Conservation (phyloP, 2,329 filamentous ascomycete species). For the Alternaria arbusti region DNA sequence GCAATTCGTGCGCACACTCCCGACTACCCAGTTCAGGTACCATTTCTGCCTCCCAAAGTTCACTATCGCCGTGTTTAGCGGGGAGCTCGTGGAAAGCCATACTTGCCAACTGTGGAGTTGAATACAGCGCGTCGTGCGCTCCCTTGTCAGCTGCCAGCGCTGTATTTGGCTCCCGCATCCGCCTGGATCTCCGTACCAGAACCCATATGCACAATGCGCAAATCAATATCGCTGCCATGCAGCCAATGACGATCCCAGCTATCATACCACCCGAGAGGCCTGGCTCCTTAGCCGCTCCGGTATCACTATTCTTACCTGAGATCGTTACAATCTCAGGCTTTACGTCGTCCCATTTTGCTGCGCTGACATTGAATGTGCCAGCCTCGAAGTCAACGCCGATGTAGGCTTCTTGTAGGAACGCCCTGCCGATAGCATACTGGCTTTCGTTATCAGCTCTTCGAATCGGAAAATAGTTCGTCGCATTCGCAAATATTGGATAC, state of each 20-base stretch:
- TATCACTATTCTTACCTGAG: too few species aligned
- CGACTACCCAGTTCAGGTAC: neutral
- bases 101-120: neutral
- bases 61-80: neutral
- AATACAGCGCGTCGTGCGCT: neutral
- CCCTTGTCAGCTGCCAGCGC: neutral
- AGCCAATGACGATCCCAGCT: neutral
- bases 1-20: neutral
- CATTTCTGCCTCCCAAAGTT: neutral
- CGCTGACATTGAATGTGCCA: slow-evolving; percentile 38
- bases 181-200: neutral
- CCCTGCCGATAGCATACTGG: slow-evolving; percentile 67
- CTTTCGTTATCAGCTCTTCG: slow-evolving; percentile 60
- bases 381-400: slow-evolving; percentile 53
- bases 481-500: slow-evolving; percentile 63
- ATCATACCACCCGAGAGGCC: neutral
- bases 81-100: neutral
- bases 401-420: slow-evolving; percentile 70
- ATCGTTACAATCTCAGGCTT: too few species aligned
- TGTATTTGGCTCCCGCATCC: neutral
- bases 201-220: neutral
- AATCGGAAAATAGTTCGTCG: slow-evolving; percentile 71
- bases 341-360: neutral
- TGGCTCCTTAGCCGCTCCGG: too few species aligned
- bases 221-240: neutral